Base-by-base conservation (phyloP, 2,329 filamentous ascomycete genomes). In the Graphilbum sp. region DNA sequence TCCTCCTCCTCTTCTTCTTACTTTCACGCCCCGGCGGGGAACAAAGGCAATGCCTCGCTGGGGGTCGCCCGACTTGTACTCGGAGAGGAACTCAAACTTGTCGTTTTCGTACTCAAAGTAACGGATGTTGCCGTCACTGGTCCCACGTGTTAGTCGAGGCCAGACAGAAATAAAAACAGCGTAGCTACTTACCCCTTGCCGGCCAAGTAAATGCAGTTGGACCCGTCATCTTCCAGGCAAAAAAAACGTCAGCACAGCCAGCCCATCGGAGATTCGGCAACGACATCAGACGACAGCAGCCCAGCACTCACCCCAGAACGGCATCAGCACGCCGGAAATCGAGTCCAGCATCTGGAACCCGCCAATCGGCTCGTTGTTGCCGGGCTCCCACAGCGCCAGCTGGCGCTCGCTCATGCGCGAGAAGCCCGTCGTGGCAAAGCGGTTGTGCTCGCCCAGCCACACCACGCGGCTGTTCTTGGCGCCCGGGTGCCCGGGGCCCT, bases 71-170 rank as follows among this genome's bases (percentile, higher is more conserved):
- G 90, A 96, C 62, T 95, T 94, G 70, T 96, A 90, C 58, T 96
- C 88, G 45, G 86, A 92, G 39, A 98, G 66, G 60, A 83, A 94
- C 61, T 98, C 88, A 55, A 98, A 95, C 61, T 95, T 95, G 68
- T 96, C 88, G 61, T 96, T 93, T 55, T 92, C 83, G 54, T 92
- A 93, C 61, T 98, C 90, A 58, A 83, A 98, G 69, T 98, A 98
- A 46, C 90, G 87, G 54, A 98, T 98, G 61, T 98, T 98, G 53
- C 90, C 90, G 55, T 98, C 90, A 59, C 84, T 90, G n/a, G n/a
- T n/a, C n/a, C n/a, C n/a, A n/a, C n/a, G n/a, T n/a, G n/a, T n/a
- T n/a, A n/a, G n/a, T n/a, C n/a, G n/a, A n/a, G n/a, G n/a, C n/a
- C n/a, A n/a, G n/a, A n/a, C n/a, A n/a, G n/a, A n/a, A n/a, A n/a